Percentiles rank a stretch among this genome's conserved stretches.
Evolutionary conservation across 1,284 basidiomycete species (phyloP).

Genomic region (Ceratorhiza oryzae-sativae): DNA sequence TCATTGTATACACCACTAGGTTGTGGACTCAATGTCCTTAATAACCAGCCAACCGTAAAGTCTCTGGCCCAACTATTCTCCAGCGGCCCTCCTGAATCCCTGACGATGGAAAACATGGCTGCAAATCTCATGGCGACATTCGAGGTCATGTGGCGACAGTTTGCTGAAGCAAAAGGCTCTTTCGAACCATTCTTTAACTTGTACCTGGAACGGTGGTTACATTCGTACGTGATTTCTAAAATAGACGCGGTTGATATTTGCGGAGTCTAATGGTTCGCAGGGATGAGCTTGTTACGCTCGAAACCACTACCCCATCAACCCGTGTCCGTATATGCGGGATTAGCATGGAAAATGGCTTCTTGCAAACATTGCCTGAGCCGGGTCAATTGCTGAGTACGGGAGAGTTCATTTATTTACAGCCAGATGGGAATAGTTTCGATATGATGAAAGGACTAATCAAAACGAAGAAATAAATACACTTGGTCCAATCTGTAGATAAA

Average conservation of each 20-base stretch:
- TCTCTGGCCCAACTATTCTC: conserved; percentile 76
- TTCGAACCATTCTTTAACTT: conserved; percentile 80
- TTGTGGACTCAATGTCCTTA: conserved; percentile 85
- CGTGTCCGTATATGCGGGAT: conserved; percentile 84
- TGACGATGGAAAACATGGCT: conserved; percentile 77
- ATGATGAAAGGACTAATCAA: conserved; percentile 90
- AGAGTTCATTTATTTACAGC: conserved; percentile 71
- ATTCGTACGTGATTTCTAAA: conserved; percentile 69
- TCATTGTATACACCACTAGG: conserved; percentile 58
- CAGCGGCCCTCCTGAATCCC: conserved; percentile 49
- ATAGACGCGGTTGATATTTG: background rate
- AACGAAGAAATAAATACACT: conserved; percentile 56
- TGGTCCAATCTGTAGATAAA: background rate
- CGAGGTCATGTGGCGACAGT: conserved; percentile 78
- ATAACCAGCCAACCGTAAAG: conserved; percentile 80
- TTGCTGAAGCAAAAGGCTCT: conserved; percentile 67
- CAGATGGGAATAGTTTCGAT: conserved; percentile 97
- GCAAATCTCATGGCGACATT: conserved; percentile 82
- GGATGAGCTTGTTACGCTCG: conserved; percentile 83
- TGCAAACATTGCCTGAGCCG: conserved; percentile 78
- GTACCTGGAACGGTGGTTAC: conserved; percentile 86
- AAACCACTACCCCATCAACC: conserved; percentile 73
- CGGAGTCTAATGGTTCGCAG: conserved; percentile 53
- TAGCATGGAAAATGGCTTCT: conserved; percentile 84
- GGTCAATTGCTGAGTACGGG: conserved; percentile 50